Evolutionary conservation across 202 grass and related monocot species (phyloP).

Genomic region (Schoenoplectus tabernaemontani): DNA sequence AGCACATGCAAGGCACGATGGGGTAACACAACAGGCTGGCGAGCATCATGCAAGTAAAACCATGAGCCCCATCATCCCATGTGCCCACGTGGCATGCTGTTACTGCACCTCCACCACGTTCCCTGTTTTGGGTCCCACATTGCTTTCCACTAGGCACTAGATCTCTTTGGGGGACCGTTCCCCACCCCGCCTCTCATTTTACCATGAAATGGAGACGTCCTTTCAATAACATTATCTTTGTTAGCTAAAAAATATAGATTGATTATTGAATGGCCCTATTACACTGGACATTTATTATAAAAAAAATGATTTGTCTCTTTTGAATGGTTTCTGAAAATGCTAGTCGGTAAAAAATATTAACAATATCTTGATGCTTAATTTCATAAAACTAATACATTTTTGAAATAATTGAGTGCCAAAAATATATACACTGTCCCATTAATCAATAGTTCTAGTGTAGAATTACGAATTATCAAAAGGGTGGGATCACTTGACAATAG

Average conservation of each 20-base stretch:
- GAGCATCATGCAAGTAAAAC: constrained; percentile 26
- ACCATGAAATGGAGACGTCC: neutral
- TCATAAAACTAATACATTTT: neutral
- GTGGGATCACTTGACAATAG: no score
- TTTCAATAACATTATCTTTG: neutral
- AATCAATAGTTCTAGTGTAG: neutral
- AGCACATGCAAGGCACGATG: constrained; percentile 56
- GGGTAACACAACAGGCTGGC: constrained; percentile 32
- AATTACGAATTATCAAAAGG: no score
- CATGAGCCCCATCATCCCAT: constrained; percentile 29
- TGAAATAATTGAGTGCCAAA: neutral
- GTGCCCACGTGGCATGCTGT: constrained; percentile 30
- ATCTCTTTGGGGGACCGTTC: neutral
- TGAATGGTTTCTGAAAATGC: neutral
- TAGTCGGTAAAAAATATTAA: no score
- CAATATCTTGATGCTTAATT: neutral
- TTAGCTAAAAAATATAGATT: no score
- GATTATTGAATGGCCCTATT: neutral
- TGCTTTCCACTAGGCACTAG: neutral
- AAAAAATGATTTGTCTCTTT: neutral
- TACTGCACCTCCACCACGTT: constrained; percentile 19
- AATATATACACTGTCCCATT: neutral
- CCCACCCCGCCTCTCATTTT: neutral
- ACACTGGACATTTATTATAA: neutral
- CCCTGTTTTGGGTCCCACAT: constrained; percentile 19